phyloP scores from a whole-genome alignment of 2,329 filamentous ascomycete species.

The Ophiostoma sp. region DNA sequence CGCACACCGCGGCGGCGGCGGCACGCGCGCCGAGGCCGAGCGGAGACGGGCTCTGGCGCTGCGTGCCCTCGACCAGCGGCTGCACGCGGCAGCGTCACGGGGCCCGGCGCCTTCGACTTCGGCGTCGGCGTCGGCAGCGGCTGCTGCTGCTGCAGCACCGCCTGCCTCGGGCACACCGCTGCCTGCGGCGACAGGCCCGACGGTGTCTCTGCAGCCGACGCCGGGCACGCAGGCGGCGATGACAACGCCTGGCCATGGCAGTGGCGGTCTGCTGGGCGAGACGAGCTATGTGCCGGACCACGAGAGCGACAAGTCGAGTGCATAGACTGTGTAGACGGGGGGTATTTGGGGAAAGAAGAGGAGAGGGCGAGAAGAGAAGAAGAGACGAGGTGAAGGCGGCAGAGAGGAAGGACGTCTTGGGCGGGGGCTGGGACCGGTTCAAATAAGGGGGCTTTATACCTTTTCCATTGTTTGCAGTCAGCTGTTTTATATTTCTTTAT shows the following conservation, averaged over 20 bases:
- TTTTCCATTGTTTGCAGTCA: background rate
- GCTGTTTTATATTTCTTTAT: background rate
- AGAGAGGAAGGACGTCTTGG: background rate
- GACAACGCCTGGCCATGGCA: slow-evolving; percentile 44
- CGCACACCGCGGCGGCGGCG: slow-evolving; percentile 44
- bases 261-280: slow-evolving; percentile 53
- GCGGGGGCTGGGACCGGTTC: no score
- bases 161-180: slow-evolving; percentile 26
- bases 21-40: slow-evolving; percentile 84
- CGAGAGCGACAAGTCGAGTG: slow-evolving; percentile 38
- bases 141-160: background rate
- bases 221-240: slow-evolving; percentile 53
- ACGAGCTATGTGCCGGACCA: slow-evolving; percentile 66
- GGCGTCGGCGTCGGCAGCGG: background rate
- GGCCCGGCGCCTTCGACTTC: background rate
- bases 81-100: slow-evolving; percentile 49
- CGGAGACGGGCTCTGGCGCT: slow-evolving; percentile 80
- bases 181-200: slow-evolving; percentile 46
- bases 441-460: background rate
- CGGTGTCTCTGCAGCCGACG: slow-evolving; percentile 53
- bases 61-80: slow-evolving; percentile 83
- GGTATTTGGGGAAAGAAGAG: background rate
- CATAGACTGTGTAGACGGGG: slow-evolving; percentile 3
- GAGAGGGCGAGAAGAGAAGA: background rate
- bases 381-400: background rate